Evolutionary conservation across 2,329 filamentous ascomycete genomes (phyloP).

Genomic region (Penicillium janthinellum): DNA sequence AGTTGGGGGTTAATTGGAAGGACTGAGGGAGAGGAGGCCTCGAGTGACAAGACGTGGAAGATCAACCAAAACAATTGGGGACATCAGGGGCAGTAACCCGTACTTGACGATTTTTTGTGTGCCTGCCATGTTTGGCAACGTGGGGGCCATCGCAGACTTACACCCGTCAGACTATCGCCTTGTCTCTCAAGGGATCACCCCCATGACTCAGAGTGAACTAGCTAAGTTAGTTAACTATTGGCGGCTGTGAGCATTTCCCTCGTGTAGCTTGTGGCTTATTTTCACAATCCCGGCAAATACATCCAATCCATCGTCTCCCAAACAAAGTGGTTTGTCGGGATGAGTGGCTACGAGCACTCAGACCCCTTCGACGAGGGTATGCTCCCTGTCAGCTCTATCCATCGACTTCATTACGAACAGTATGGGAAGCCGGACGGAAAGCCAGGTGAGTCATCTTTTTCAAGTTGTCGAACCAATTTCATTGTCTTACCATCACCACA

Average conservation of each 20-base stretch:
- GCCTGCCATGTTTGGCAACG: too few species aligned
- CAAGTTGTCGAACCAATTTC: too few species aligned
- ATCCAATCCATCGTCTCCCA: background rate
- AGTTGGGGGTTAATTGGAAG: too few species aligned
- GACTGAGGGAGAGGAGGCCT: too few species aligned
- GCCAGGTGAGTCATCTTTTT: constrained; percentile 31
- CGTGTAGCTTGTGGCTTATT: background rate
- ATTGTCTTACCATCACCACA: too few species aligned
- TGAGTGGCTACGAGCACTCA: constrained; percentile 34
- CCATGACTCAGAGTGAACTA: background rate
- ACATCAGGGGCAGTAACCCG: background rate
- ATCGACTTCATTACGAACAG: constrained; percentile 43
- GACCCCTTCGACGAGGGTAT: constrained; percentile 38
- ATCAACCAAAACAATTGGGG: too few species aligned
- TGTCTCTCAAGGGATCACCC: background rate
- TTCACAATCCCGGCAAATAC: background rate
- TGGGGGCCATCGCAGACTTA: too few species aligned
- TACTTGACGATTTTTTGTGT: background rate
- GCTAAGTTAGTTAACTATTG: too few species aligned
- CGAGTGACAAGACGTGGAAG: too few species aligned
- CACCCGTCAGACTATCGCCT: too few species aligned
- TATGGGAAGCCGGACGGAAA: constrained; percentile 43
- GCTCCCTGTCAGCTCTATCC: constrained; percentile 37
- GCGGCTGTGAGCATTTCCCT: background rate
- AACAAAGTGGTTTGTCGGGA: background rate